Conservation (phyloP, 1,284 basidiomycete species). For the Fomitopsis palustris region DNA sequence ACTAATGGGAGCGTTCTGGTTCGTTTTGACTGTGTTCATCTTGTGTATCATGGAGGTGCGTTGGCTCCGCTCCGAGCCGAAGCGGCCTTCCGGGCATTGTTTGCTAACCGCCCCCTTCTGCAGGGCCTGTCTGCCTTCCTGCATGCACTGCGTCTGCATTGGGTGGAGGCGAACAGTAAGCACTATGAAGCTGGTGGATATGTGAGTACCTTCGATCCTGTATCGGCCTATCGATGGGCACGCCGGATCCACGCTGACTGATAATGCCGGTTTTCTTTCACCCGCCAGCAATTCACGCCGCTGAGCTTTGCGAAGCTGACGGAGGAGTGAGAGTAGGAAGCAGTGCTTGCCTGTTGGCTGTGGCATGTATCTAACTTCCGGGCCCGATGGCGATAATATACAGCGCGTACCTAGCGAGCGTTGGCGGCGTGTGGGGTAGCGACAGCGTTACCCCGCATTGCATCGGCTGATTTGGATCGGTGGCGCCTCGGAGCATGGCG, state of each 20-base stretch:
- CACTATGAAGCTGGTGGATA: slow-evolving; percentile 91
- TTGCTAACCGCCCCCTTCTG: slow-evolving; percentile 16
- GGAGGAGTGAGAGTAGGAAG: slow-evolving; percentile 8
- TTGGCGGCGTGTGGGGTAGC: not conserved
- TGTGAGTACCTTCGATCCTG: slow-evolving; percentile 45
- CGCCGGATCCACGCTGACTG: slow-evolving; percentile 29
- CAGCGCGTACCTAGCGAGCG: not conserved
- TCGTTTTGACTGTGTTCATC: slow-evolving; percentile 71
- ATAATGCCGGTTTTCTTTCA: slow-evolving; percentile 12
- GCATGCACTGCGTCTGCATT: slow-evolving; percentile 95
- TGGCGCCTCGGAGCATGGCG: not conserved
- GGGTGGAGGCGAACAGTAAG: slow-evolving; percentile 98
- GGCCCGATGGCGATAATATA: slow-evolving; percentile 8
- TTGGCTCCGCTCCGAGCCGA: slow-evolving; percentile 13
- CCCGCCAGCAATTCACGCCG: slow-evolving; percentile 57
- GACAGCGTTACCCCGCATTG: slow-evolving; percentile 2
- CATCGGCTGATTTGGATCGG: not conserved
- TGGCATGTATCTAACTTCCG: slow-evolving; percentile 11
- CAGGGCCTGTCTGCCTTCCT: slow-evolving; percentile 93
- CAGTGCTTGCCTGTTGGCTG: slow-evolving; percentile 9
- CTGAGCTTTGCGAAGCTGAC: slow-evolving; percentile 53
- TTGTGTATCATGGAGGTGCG: slow-evolving; percentile 93
- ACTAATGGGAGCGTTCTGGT: slow-evolving; percentile 79
- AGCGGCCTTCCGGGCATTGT: slow-evolving; percentile 2
- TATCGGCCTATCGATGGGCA: slow-evolving; percentile 22